Percentiles rank a stretch among this genome's conserved stretches.
Evolutionary conservation across 441 rosid genomes (phyloP).

Genomic region (Brassica hybrid): DNA sequence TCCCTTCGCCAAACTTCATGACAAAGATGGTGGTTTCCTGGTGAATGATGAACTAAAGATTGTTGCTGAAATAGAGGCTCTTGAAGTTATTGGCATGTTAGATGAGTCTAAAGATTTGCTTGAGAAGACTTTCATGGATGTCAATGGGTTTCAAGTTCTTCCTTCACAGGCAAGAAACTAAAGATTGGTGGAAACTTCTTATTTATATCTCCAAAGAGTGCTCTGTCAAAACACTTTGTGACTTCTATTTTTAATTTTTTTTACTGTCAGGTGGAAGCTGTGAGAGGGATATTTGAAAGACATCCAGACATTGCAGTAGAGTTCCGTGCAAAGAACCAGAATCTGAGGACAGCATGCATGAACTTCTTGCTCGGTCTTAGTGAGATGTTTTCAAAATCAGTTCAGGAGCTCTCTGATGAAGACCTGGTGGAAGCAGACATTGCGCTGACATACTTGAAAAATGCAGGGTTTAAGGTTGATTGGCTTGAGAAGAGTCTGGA

Average conservation of each 20-base stretch:
- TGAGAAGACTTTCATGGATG: not conserved
- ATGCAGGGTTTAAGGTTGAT: not conserved
- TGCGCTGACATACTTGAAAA: not conserved
- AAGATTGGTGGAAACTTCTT: not conserved
- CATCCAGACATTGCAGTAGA: not conserved
- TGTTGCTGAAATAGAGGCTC: not conserved
- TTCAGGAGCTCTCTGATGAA: not conserved
- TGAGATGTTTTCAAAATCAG: not conserved
- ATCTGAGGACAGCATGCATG: slow-evolving; percentile 1
- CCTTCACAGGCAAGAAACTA: slow-evolving; percentile 16
- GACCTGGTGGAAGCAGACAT: not conserved
- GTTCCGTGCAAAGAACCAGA: not conserved
- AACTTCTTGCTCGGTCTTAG: not conserved
- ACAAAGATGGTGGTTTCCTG: not conserved
- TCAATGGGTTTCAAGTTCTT: slow-evolving; percentile 25
- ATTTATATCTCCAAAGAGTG: not conserved
- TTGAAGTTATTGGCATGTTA: not conserved
- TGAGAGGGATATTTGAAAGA: not conserved
- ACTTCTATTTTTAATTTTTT: not conserved
- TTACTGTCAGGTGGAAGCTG: not conserved
- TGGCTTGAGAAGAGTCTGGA: not conserved
- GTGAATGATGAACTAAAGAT: not conserved
- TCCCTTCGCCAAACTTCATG: not conserved
- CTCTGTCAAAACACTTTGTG: not conserved
- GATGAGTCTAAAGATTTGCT: not conserved